Base-by-base conservation (phyloP, 495 filamentous ascomycete genomes). In the Entonaema liquescens region DNA sequence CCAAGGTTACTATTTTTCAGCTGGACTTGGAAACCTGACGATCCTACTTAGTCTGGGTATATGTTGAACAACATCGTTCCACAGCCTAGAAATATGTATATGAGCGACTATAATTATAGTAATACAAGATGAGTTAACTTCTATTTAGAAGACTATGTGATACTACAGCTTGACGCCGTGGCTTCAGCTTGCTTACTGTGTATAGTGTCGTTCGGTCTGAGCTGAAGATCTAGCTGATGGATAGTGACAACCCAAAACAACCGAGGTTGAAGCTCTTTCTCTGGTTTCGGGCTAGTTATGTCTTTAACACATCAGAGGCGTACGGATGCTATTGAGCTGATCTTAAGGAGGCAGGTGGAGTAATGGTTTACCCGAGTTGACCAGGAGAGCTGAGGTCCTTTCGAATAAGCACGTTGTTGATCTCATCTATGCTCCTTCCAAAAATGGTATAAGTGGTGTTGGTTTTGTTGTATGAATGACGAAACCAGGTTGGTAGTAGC, bases 341-440 rank as follows among this genome's bases (percentile, higher is more conserved):
- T 21, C 19, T 23, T 47, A 36, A 57, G 54, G 29, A 33, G 53
- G 31, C 15, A 59, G 42, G 42, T 29, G 54, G 63, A 52, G 19
- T 21, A 67, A 67, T 59, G 44, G 53, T 52, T 66, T 58, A 59
- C 63, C 63, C 63, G 53, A 6, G 3, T 50, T 3, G 17, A 56
- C 13, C 5, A 15, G 21, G 33, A 36, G 38, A 58, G 31, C 53
- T 65, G 62, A 52, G 12, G 26, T 17, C 42, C 53, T 65, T 21
- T 59, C 13, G 56, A 67, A 19, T 17, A 13, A 49, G 49, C 36
- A 67, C 38, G 36, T 49, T 47, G 12, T 12, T 61, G 19, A 5
- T 2, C 5, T 36, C 28, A 50, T 17, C 3, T 7, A 58, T 23
- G 17, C 47, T 57, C 52, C 53, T 58, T 57, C 52, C 50, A 23